These are phyloP conservation scores for Paspalum notatum DNA, from an alignment of 176 grass and related monocot species.

Conservation along the genomic window DNA sequence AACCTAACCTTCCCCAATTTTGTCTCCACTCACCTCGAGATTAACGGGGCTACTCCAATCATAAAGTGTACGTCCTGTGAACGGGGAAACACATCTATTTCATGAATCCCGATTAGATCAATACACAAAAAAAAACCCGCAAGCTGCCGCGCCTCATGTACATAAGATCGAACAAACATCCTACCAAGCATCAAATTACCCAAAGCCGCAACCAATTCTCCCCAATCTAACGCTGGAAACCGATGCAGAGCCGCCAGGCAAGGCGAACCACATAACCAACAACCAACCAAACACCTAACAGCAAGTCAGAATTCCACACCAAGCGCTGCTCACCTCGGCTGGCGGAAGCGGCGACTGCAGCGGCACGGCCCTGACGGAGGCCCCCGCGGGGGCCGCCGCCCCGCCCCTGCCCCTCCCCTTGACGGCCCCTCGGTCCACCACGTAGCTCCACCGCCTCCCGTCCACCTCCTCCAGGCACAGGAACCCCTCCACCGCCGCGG, in stretches of 20 bases:
- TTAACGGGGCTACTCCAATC: neutral
- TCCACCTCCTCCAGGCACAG: conserved; percentile 94
- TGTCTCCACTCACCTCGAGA: conserved; percentile 9
- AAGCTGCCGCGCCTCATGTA: neutral
- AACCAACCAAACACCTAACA: neutral
- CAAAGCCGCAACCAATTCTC: conserved; percentile 17
- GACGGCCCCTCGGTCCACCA: conserved; percentile 49
- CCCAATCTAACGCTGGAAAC: conserved; percentile 33
- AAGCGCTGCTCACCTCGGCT: conserved; percentile 62
- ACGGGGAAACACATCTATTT: neutral
- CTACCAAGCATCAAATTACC: conserved; percentile 2
- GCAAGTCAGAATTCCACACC: conserved; percentile 10
- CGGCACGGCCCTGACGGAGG: conserved; percentile 65
- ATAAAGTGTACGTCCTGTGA: conserved; percentile 6
- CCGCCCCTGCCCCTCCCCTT: conserved; percentile 22
- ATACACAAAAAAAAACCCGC: neutral
- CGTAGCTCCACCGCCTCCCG: conserved; percentile 90
- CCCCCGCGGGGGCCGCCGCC: conserved; percentile 25
- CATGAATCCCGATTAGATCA: neutral
- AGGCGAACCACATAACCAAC: conserved; percentile 2
- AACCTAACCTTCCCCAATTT: conserved; percentile 16
- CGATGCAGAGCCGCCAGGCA: neutral
- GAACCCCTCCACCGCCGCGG: conserved; percentile 51
- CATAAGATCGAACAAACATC: neutral
- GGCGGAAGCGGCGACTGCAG: conserved; percentile 77